phyloP scores from a whole-genome alignment of 768 basidiomycete genomes.

The Lentinula raphanica region DNA sequence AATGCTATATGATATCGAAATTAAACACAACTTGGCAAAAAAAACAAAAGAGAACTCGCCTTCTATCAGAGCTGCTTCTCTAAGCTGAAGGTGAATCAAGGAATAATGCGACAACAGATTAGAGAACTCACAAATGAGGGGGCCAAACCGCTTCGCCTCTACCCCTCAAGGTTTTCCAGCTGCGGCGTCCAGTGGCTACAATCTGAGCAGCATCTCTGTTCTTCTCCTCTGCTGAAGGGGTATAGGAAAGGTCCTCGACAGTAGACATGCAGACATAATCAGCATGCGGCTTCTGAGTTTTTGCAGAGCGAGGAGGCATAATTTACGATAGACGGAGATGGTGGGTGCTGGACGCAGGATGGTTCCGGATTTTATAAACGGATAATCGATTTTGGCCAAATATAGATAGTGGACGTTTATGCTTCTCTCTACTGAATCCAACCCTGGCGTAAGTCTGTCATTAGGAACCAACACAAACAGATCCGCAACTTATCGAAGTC shows the following conservation, averaged over 20 bases:
- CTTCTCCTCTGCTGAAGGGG: slow-evolving; percentile 32
- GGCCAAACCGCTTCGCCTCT: slow-evolving; percentile 55
- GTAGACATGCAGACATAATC: slow-evolving; percentile 30
- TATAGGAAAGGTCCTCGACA: slow-evolving; percentile 36
- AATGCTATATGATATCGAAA: slow-evolving; percentile 33
- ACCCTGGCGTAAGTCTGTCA: neutral
- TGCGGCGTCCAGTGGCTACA: slow-evolving; percentile 41
- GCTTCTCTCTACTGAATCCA: neutral
- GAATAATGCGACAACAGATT: neutral
- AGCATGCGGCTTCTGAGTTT: slow-evolving; percentile 14
- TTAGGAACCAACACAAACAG: slow-evolving; percentile 5
- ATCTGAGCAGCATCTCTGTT: slow-evolving; percentile 25
- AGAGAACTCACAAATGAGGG: slow-evolving; percentile 33
- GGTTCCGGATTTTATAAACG: slow-evolving; percentile 1
- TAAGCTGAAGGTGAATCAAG: slow-evolving; percentile 4
- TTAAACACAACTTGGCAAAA: neutral
- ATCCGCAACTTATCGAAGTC: slow-evolving; percentile 4
- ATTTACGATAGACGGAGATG: neutral
- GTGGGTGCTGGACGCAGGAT: neutral
- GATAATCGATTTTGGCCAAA: slow-evolving; percentile 3
- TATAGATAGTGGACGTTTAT: slow-evolving; percentile 6
- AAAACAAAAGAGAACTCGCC: slow-evolving; percentile 25
- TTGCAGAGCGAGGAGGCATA: slow-evolving; percentile 3
- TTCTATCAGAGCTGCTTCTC: slow-evolving; percentile 50
- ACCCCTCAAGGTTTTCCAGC: slow-evolving; percentile 52